phyloP scores from a whole-genome alignment of 129 eudicot genomes.

The Centella asiatica region DNA sequence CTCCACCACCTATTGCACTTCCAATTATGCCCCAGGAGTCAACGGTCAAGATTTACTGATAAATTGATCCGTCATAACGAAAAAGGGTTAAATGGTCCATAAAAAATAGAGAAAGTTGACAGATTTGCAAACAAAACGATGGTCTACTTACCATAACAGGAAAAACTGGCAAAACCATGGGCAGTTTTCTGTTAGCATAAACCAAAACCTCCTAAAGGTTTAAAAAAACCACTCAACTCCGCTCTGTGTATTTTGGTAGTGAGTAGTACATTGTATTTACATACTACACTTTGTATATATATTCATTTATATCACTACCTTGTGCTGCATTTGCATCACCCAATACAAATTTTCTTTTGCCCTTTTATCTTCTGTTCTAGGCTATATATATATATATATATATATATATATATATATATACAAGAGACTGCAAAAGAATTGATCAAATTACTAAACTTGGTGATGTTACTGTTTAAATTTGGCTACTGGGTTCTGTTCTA shows the following conservation, averaged over 20 bases:
- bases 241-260: slow-evolving; percentile 7
- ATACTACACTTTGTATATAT: too few species aligned
- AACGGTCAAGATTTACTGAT: too few species aligned
- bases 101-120: too few species aligned
- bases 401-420: too few species aligned
- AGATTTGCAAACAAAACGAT: too few species aligned
- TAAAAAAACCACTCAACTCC: slow-evolving; percentile 46
- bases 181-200: slow-evolving; percentile 29
- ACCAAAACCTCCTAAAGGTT: slow-evolving; percentile 18
- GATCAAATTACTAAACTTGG: background rate
- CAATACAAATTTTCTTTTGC: too few species aligned
- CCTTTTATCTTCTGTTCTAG: too few species aligned
- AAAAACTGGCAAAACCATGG: slow-evolving; percentile 45
- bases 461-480: background rate
- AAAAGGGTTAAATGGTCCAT: too few species aligned
- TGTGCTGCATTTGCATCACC: background rate
- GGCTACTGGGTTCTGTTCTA: slow-evolving; percentile 14
- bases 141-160: background rate
- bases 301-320: slow-evolving; percentile 1
- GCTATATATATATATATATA: too few species aligned
- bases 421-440: background rate
- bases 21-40: too few species aligned
- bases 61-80: too few species aligned
- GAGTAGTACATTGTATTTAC: background rate
- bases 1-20: too few species aligned